A percentile compares a stretch with the other conserved stretches of the same genome.
These are phyloP conservation scores for Nowakowskiella sp. DNA, from an alignment of 192 early-diverging fungal species.

Conservation along the genomic window DNA sequence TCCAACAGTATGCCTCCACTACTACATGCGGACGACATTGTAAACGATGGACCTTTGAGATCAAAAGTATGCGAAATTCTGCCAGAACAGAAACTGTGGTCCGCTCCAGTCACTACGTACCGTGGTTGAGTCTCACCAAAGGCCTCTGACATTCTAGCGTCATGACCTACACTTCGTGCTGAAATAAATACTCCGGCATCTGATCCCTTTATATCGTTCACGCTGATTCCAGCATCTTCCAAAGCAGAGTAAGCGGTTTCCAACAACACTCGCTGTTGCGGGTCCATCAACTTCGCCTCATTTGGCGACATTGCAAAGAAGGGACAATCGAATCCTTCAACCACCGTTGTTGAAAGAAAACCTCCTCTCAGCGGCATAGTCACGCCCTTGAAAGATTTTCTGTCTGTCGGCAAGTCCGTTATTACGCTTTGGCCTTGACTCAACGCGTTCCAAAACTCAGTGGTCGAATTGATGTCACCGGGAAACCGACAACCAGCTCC, in stretches of 20 bases:
- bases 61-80: too few relatives aligned
- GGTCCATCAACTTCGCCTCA: constrained; percentile 9
- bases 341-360: background rate
- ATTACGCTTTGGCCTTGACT: background rate
- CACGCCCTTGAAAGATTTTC: too few relatives aligned
- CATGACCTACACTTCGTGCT: too few relatives aligned
- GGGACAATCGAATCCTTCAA: background rate
- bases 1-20: too few relatives aligned
- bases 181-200: background rate
- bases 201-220: background rate
- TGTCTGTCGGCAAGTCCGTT: too few relatives aligned
- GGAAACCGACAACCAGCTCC: constrained; percentile 5
- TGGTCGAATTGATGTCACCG: background rate
- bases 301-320: constrained; percentile 5
- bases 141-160: too few relatives aligned
- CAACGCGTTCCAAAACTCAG: constrained; percentile 2
- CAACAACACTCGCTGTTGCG: constrained; percentile 3
- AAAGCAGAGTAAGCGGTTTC: constrained; percentile 5
- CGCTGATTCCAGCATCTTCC: background rate
- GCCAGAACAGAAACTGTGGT: too few relatives aligned
- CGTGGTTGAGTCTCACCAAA: too few relatives aligned
- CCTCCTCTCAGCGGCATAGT: too few relatives aligned
- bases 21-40: too few relatives aligned
- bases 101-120: too few relatives aligned
- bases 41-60: too few relatives aligned